A percentile compares a stretch with the other conserved stretches of the same genome.
These are phyloP conservation scores for Lactarius sp. DNA, from an alignment of 768 basidiomycete species.

Conservation along the genomic window DNA sequence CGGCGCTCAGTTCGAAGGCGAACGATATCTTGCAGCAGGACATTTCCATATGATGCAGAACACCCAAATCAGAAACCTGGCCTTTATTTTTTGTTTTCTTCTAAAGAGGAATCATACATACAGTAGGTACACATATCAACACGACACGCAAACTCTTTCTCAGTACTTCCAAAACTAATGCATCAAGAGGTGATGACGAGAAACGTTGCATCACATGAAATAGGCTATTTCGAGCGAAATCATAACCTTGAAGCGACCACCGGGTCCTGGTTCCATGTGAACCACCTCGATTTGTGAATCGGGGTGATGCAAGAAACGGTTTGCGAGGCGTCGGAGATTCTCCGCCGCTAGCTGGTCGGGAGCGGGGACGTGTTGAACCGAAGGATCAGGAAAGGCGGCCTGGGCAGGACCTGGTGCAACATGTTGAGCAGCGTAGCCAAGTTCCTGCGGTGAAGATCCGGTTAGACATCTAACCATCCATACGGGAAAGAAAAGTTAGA, in stretches of 20 bases:
- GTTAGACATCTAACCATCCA: background rate
- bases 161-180: too few species aligned
- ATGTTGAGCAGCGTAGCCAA: background rate
- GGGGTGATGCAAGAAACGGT: background rate
- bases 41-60: slow-evolving; percentile 5
- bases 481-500: background rate
- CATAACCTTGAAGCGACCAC: background rate
- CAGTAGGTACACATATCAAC: too few species aligned
- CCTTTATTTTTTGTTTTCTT: too few species aligned
- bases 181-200: background rate
- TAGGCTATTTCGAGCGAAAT: background rate
- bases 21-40: slow-evolving; percentile 17
- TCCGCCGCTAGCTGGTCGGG: background rate
- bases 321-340: background rate
- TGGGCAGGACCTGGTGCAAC: background rate
- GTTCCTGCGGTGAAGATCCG: background rate
- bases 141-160: too few species aligned
- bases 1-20: slow-evolving; percentile 1
- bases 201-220: background rate
- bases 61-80: background rate
- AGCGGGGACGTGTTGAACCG: background rate
- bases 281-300: background rate
- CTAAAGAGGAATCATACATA: too few species aligned
- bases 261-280: background rate
- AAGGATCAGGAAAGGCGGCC: background rate